phyloP scores from a whole-genome alignment of 2,329 filamentous ascomycete species.

The Didymella pomorum region DNA sequence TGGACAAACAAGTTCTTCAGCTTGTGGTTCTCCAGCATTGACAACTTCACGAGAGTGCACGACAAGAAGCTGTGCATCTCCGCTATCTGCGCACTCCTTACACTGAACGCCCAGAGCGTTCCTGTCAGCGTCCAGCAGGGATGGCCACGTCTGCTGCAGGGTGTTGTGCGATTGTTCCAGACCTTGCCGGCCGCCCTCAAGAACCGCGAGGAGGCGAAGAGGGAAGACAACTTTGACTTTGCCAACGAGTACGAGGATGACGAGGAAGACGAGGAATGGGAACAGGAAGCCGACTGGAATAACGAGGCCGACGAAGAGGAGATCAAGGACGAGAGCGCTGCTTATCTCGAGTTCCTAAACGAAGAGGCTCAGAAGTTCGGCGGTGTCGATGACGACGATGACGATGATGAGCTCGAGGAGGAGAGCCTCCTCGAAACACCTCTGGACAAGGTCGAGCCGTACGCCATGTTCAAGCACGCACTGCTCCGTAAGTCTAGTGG shows the following conservation, averaged over 20 bases:
- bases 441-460: conserved; percentile 93
- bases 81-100: conserved; percentile 86
- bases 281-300: conserved; percentile 74
- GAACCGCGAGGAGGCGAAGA: conserved; percentile 90
- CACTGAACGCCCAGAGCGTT: conserved; percentile 79
- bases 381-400: conserved; percentile 65
- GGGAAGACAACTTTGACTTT: conserved; percentile 79
- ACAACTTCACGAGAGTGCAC: conserved; percentile 90
- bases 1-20: conserved; percentile 99
- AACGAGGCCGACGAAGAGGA: conserved; percentile 72
- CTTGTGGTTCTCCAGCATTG: conserved; percentile 96
- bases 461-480: conserved; percentile 83
- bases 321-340: conserved; percentile 86
- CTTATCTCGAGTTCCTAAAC: conserved; percentile 95
- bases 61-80: conserved; percentile 99
- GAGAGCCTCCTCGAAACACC: conserved; percentile 92
- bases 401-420: conserved; percentile 90
- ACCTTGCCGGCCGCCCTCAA: conserved; percentile 87
- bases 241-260: conserved; percentile 78
- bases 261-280: conserved; percentile 85
- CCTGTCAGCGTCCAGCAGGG: conserved; percentile 92
- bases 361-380: conserved; percentile 92
- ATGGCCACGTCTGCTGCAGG: conserved; percentile 90
- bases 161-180: conserved; percentile 89
- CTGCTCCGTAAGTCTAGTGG: conserved; percentile 74